Percentiles rank a stretch among this genome's conserved stretches.
Conservation (phyloP, 2,329 filamentous ascomycete species). For the Phaeoacremonium minimum region DNA sequence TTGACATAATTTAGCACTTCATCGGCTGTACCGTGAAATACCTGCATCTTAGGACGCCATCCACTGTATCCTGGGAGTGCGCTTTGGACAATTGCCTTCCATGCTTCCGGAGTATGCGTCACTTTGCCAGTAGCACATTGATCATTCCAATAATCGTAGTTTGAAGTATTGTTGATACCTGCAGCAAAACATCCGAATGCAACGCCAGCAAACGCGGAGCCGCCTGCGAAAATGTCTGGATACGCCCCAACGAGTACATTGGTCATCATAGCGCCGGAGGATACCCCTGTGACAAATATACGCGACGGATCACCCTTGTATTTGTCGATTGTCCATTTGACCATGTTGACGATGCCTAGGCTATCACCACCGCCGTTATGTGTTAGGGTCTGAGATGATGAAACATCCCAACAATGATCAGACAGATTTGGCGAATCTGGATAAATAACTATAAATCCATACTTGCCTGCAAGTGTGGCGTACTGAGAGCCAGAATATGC, state of each 20-base stretch:
- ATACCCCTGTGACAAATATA: conserved; percentile 47
- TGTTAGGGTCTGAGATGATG: conserved; percentile 39
- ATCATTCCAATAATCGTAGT: conserved; percentile 43
- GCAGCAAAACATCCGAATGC: conserved; percentile 44
- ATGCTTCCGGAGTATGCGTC: conserved; percentile 24
- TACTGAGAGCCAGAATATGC: conserved; percentile 48
- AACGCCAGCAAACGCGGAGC: conserved; percentile 37
- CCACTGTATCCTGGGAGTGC: conserved; percentile 48
- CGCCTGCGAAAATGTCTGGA: conserved; percentile 47
- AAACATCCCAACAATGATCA: conserved; percentile 55
- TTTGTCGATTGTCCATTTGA: conserved; percentile 39
- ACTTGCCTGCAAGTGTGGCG: conserved; percentile 43
- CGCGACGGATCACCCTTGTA: conserved; percentile 39
- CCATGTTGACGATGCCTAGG: conserved; percentile 49
- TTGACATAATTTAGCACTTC: conserved; percentile 45
- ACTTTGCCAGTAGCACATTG: conserved; percentile 46
- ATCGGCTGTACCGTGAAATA: conserved; percentile 52
- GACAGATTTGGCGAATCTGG: conserved; percentile 29
- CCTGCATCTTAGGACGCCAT: conserved; percentile 49
- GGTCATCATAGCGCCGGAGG: conserved; percentile 54
- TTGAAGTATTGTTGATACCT: conserved; percentile 15
- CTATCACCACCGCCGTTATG: conserved; percentile 48
- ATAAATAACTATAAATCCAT: conserved; percentile 48
- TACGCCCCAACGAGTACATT: conserved; percentile 46
- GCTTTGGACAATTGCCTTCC: conserved; percentile 26